Conservation (phyloP, 441 rosid species). For the Rhodomyrtus psidioides region DNA sequence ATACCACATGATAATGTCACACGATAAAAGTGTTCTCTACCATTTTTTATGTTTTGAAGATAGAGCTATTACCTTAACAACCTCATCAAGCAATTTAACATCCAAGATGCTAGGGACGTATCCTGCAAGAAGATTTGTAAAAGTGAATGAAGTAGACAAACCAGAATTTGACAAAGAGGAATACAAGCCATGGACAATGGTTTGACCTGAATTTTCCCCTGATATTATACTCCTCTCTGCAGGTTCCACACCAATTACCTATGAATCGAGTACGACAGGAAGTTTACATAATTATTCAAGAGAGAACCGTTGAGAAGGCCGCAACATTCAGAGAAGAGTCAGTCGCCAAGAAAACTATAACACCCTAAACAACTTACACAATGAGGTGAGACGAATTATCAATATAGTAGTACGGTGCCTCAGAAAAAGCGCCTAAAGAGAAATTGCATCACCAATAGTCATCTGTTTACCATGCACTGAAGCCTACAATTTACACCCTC, state of each 20-base stretch:
- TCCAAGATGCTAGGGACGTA: constrained; percentile 71
- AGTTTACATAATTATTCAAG: background rate
- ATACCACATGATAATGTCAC: background rate
- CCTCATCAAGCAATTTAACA: constrained; percentile 82
- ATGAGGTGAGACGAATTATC: background rate
- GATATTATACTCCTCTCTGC: constrained; percentile 86
- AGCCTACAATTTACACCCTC: background rate
- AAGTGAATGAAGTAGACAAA: constrained; percentile 6
- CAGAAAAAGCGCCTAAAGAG: background rate
- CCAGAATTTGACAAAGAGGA: background rate
- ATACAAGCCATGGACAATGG: constrained; percentile 3
- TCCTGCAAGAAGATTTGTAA: constrained; percentile 32
- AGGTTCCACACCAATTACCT: constrained; percentile 93
- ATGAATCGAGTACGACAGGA: constrained; percentile 3
- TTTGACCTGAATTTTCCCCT: constrained; percentile 67
- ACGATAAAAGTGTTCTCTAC: background rate
- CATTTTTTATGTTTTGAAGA: background rate
- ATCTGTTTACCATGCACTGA: background rate
- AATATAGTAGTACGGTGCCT: background rate
- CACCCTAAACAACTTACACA: background rate
- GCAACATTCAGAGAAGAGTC: background rate
- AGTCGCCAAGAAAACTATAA: background rate
- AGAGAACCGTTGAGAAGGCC: background rate
- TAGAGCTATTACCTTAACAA: constrained; percentile 48
- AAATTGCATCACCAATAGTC: background rate